A percentile compares a stretch with the other conserved stretches of the same genome.
phyloP scores from a whole-genome alignment of 768 basidiomycete genomes.

The Boletus reticulatus region DNA sequence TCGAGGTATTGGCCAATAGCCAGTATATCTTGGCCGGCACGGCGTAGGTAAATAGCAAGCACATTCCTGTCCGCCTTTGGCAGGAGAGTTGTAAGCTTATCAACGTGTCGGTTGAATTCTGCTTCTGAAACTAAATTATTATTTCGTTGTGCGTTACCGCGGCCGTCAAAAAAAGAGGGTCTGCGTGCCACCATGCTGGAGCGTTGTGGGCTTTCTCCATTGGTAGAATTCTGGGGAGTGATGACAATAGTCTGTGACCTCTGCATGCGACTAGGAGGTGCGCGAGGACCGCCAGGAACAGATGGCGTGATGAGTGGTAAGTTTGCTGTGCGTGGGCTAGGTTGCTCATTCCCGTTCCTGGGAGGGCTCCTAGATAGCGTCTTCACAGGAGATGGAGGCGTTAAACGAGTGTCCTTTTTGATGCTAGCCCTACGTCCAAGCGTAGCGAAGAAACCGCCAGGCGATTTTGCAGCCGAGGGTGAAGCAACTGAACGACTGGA shows the following conservation, averaged over 20 bases:
- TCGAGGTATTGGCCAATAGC: slow-evolving; percentile 88
- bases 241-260: slow-evolving; percentile 68
- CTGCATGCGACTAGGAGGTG: slow-evolving; percentile 57
- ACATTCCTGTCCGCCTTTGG: slow-evolving; percentile 69
- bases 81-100: slow-evolving; percentile 65
- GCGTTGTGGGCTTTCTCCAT: slow-evolving; percentile 24
- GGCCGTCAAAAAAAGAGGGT: slow-evolving; percentile 31
- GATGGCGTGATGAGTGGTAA: slow-evolving; percentile 41
- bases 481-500: slow-evolving; percentile 45
- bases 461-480: slow-evolving; percentile 40
- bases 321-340: slow-evolving; percentile 30
- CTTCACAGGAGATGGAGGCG: slow-evolving; percentile 34
- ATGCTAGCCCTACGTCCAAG: slow-evolving; percentile 70
- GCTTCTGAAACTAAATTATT: slow-evolving; percentile 21
- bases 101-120: slow-evolving; percentile 66
- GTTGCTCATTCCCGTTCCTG: slow-evolving; percentile 22
- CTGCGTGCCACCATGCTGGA: slow-evolving; percentile 28
- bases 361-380: slow-evolving; percentile 39
- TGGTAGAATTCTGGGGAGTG: slow-evolving; percentile 26
- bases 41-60: slow-evolving; percentile 68
- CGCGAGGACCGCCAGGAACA: slow-evolving; percentile 74
- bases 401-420: slow-evolving; percentile 34
- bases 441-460: slow-evolving; percentile 70
- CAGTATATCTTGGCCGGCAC: slow-evolving; percentile 75
- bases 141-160: slow-evolving; percentile 8